A percentile compares a stretch with the other conserved stretches of the same genome.
Evolutionary conservation across 163 green algal genomes (phyloP).

Genomic region (Chloroidium sp.): DNA sequence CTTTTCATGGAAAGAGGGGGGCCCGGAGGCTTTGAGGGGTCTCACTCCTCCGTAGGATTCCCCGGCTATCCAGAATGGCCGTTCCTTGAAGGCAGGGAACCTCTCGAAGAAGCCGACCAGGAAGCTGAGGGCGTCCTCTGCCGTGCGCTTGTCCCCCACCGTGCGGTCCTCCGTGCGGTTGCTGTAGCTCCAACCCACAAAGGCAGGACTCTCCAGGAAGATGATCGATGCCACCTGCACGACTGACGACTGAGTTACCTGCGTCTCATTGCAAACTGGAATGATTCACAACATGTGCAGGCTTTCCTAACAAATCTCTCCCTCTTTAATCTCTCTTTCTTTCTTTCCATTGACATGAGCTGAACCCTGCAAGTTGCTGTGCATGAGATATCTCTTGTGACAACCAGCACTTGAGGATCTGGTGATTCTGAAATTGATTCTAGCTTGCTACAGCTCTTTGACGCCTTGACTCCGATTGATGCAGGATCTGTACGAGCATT

Average conservation of each 20-base stretch:
- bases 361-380: background rate
- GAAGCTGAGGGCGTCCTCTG: conserved; percentile 58
- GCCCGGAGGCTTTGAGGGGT: background rate
- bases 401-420: too few relatives aligned
- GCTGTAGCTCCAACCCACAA: conserved; percentile 77
- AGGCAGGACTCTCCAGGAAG: conserved; percentile 75
- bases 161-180: conserved; percentile 49
- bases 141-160: conserved; percentile 63
- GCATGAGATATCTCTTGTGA: too few relatives aligned
- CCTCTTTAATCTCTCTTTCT: conserved; percentile 1
- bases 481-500: too few relatives aligned
- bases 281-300: too few relatives aligned
- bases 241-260: background rate
- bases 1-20: background rate
- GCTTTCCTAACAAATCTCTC: too few relatives aligned
- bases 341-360: background rate
- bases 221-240: conserved; percentile 54
- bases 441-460: too few relatives aligned
- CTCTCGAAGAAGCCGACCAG: conserved; percentile 53
- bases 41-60: conserved; percentile 5
- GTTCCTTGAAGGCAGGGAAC: conserved; percentile 53
- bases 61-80: conserved; percentile 66
- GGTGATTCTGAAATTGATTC: too few relatives aligned
- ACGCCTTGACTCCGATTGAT: too few relatives aligned
- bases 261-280: too few relatives aligned